These are phyloP conservation scores for Phytophthora sansomeana DNA, from an alignment of 352 stramenopile genomes.

Conservation along the genomic window DNA sequence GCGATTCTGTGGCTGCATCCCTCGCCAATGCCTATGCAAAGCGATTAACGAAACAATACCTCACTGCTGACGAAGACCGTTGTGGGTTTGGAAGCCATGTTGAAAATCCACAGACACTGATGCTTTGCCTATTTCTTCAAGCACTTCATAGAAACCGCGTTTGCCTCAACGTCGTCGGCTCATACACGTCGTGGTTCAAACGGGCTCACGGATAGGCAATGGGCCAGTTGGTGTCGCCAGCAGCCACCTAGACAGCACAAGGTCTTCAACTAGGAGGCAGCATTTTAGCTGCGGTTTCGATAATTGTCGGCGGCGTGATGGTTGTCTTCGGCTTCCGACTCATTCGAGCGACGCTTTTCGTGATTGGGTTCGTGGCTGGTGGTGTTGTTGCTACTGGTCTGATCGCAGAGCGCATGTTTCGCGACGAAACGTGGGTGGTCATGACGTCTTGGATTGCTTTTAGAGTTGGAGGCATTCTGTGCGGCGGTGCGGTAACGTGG, in stretches of 20 bases:
- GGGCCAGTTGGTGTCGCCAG: constrained; percentile 15
- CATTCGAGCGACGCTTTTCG: constrained; percentile 58
- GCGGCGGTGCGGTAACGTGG: constrained; percentile 42
- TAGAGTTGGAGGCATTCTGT: constrained; percentile 47
- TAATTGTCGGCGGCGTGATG: constrained; percentile 51
- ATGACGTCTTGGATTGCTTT: constrained; percentile 64
- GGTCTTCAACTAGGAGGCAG: constrained; percentile 47
- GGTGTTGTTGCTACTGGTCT: constrained; percentile 45
- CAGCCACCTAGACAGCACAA: too few species aligned
- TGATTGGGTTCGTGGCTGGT: constrained; percentile 51
- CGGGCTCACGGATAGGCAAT: constrained; percentile 14
- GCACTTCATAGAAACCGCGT: too few species aligned
- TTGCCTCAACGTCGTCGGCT: neutral
- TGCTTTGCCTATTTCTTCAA: too few species aligned
- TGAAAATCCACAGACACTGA: too few species aligned
- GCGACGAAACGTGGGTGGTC: constrained; percentile 46
- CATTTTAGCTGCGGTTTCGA: constrained; percentile 50
- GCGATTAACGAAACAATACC: neutral
- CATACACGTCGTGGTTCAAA: constrained; percentile 4
- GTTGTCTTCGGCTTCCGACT: constrained; percentile 59
- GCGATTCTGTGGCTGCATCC: neutral
- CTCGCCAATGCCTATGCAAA: neutral
- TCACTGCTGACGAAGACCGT: neutral
- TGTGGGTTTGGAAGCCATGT: too few species aligned
- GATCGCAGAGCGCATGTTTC: constrained; percentile 40